These are phyloP conservation scores for Salvia splendens DNA, from an alignment of 257 asterid genomes.

Conservation along the genomic window DNA sequence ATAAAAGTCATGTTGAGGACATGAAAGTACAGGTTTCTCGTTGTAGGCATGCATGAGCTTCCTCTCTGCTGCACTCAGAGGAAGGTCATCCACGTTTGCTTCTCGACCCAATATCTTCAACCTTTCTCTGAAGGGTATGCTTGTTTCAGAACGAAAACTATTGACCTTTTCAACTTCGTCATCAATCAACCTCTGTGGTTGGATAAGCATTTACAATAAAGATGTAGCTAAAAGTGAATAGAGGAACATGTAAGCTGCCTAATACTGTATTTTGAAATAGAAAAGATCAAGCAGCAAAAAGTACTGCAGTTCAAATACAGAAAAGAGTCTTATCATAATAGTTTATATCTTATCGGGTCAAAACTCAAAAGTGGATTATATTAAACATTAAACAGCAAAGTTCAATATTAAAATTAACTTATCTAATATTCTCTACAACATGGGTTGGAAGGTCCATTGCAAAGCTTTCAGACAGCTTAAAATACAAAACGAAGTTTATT, in stretches of 20 bases:
- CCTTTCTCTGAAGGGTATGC: constrained; percentile 78
- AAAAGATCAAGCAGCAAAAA: too few species aligned
- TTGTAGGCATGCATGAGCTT: constrained; percentile 93
- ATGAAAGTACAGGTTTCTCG: constrained; percentile 97
- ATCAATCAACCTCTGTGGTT: constrained; percentile 64
- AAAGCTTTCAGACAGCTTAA: constrained; percentile 71
- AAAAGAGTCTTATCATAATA: too few species aligned
- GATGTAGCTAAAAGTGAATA: not conserved
- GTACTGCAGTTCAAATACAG: too few species aligned
- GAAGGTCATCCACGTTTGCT: constrained; percentile 84
- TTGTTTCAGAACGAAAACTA: constrained; percentile 74
- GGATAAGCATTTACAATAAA: constrained; percentile 19
- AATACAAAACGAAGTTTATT: constrained; percentile 80
- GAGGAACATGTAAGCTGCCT: too few species aligned
- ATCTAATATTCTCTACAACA: constrained; percentile 74
- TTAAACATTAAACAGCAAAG: not conserved
- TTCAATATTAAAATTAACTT: constrained; percentile 20
- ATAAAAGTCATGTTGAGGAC: constrained; percentile 94
- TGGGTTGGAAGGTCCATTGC: constrained; percentile 67
- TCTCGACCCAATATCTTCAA: constrained; percentile 91
- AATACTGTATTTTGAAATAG: too few species aligned
- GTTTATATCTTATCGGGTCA: too few species aligned
- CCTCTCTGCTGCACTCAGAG: constrained; percentile 84
- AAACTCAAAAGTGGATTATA: too few species aligned
- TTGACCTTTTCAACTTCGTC: constrained; percentile 80